phyloP scores from a whole-genome alignment of 2,329 filamentous ascomycete species.

The Talaromyces sp. region DNA sequence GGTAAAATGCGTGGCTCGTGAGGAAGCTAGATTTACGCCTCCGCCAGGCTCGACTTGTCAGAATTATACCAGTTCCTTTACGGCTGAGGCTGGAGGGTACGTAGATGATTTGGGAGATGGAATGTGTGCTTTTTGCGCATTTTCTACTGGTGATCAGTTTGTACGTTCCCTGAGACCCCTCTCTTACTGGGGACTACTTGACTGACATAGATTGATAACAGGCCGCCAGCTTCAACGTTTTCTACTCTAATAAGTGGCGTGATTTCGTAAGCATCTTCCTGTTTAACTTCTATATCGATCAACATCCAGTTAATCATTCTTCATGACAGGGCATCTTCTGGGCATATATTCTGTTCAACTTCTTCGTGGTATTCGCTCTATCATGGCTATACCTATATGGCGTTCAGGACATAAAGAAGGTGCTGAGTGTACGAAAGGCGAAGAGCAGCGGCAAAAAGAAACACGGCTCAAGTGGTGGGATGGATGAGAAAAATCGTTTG shows the following conservation, averaged over 20 bases:
- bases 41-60: constrained; percentile 58
- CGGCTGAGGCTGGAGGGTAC: constrained; percentile 54
- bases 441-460: constrained; percentile 19
- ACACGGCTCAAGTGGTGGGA: background rate
- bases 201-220: constrained; percentile 14
- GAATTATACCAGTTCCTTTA: constrained; percentile 53
- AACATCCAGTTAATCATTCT: background rate
- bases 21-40: constrained; percentile 57
- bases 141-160: constrained; percentile 57
- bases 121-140: constrained; percentile 61
- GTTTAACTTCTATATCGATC: background rate
- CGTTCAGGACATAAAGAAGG: constrained; percentile 25
- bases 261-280: constrained; percentile 46
- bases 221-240: constrained; percentile 53
- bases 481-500: background rate
- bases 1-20: constrained; percentile 51
- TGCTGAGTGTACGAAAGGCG: constrained; percentile 20
- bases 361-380: constrained; percentile 47
- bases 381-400: constrained; percentile 52
- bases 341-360: constrained; percentile 62
- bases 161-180: constrained; percentile 28
- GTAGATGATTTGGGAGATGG: constrained; percentile 52
- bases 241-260: constrained; percentile 58
- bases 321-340: constrained; percentile 52
- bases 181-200: background rate